Evolutionary conservation across 495 filamentous ascomycete genomes (phyloP).

Genomic region (Beverwykella pulmonaria): DNA sequence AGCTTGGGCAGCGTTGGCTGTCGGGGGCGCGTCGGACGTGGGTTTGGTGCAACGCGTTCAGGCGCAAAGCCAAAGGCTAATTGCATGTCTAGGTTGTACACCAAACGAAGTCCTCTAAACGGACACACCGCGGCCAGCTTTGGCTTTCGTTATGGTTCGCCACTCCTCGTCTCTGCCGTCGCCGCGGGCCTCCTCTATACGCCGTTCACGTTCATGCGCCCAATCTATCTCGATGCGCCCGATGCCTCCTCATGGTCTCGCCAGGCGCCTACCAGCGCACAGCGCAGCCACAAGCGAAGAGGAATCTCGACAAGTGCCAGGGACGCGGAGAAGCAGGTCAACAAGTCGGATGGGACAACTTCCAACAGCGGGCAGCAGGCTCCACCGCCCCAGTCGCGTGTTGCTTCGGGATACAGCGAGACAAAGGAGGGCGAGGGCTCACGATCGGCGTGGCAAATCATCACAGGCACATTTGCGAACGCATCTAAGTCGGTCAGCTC

Average conservation of each 20-base stretch:
- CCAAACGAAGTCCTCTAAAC: not conserved
- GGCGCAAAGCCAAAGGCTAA: not conserved
- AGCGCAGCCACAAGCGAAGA: not conserved
- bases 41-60: not conserved
- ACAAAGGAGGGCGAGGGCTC: constrained; percentile 4
- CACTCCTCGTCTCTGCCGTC: constrained; percentile 11
- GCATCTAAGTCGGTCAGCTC: constrained; percentile 37
- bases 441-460: constrained; percentile 14
- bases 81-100: not conserved
- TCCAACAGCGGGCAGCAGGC: constrained; percentile 21
- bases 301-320: constrained; percentile 1
- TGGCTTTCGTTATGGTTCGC: constrained; percentile 19
- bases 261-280: not conserved
- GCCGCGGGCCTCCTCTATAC: constrained; percentile 3
- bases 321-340: constrained; percentile 21
- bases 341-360: not conserved
- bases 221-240: constrained; percentile 12
- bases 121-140: constrained; percentile 1
- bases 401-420: constrained; percentile 14
- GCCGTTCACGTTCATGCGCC: not conserved
- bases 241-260: constrained; percentile 3
- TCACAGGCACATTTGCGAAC: constrained; percentile 17
- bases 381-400: constrained; percentile 33
- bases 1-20: constrained; percentile 7
- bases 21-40: constrained; percentile 8